A percentile compares a stretch with the other conserved stretches of the same genome.
phyloP scores from a whole-genome alignment of 768 basidiomycete species.

The Brasilioporus rufonigricans region DNA sequence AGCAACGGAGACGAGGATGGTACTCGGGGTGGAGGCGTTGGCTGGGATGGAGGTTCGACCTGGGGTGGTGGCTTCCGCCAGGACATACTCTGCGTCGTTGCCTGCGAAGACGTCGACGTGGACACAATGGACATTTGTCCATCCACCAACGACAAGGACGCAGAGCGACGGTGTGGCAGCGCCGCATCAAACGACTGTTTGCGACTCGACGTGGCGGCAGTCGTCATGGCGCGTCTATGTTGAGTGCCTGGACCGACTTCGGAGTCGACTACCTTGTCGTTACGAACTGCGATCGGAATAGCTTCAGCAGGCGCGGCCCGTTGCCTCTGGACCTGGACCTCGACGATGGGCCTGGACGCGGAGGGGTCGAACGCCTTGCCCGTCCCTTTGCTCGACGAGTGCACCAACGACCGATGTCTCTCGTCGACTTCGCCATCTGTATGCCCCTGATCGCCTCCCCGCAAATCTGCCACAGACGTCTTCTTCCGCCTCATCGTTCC shows the following conservation, averaged over 20 bases:
- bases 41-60: neutral
- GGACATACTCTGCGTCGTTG: neutral
- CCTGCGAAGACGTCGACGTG: neutral
- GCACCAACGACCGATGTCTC: neutral
- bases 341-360: neutral
- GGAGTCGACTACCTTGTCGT: neutral
- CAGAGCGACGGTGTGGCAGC: slow-evolving; percentile 12
- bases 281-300: neutral
- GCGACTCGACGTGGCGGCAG: neutral
- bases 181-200: neutral
- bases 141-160: slow-evolving; percentile 12
- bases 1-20: neutral
- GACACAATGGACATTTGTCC: neutral
- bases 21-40: too few relatives aligned
- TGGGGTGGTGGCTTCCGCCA: slow-evolving; percentile 13
- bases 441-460: slow-evolving; percentile 26
- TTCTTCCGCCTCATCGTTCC: slow-evolving; percentile 14
- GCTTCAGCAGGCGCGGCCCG: neutral
- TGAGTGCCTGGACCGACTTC: neutral
- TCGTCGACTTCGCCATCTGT: slow-evolving; percentile 26
- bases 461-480: slow-evolving; percentile 25
- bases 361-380: neutral
- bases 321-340: neutral
- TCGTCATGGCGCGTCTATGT: slow-evolving; percentile 4
- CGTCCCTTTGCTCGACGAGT: neutral